A percentile compares a stretch with the other conserved stretches of the same genome.
Evolutionary conservation across 805 yeast species (phyloP).

Genomic region (Nakazawaea holstii): DNA sequence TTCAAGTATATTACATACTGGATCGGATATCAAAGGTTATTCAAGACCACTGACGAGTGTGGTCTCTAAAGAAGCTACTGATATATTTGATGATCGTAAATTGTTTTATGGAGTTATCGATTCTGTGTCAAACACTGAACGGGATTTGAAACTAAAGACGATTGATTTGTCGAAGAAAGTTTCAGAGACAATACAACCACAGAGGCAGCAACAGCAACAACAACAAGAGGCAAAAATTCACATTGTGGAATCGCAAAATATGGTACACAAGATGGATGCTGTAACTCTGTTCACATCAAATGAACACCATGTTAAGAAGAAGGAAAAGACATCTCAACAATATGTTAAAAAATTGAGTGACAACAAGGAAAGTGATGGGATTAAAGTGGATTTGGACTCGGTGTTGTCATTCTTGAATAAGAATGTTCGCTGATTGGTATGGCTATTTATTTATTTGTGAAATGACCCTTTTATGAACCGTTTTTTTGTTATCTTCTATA

Average conservation of each 20-base stretch:
- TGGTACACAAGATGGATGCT: neutral
- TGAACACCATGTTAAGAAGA: neutral
- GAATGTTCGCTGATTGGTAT: conserved; percentile 2
- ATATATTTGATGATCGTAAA: conserved; percentile 9
- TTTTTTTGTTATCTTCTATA: neutral
- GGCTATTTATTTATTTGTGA: neutral
- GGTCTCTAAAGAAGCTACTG: conserved; percentile 3
- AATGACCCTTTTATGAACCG: too few species aligned
- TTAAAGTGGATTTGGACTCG: conserved; percentile 9
- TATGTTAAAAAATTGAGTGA: conserved; percentile 1
- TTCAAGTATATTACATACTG: conserved; percentile 6
- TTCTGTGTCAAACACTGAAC: neutral
- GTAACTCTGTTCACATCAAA: conserved; percentile 7
- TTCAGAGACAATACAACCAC: neutral
- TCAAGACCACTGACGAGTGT: conserved; percentile 7
- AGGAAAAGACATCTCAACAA: neutral
- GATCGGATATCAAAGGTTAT: conserved; percentile 1
- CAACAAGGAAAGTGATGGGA: neutral
- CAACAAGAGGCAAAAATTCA: too few species aligned
- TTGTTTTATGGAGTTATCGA: conserved; percentile 3
- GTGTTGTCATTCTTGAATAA: conserved; percentile 11
- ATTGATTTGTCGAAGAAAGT: conserved; percentile 3
- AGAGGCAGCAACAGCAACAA: too few species aligned
- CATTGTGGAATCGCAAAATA: neutral
- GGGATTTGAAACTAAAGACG: neutral